These are phyloP conservation scores for Dothideomycetes sp. DNA, from an alignment of 2,329 filamentous ascomycete species.

Conservation along the genomic window DNA sequence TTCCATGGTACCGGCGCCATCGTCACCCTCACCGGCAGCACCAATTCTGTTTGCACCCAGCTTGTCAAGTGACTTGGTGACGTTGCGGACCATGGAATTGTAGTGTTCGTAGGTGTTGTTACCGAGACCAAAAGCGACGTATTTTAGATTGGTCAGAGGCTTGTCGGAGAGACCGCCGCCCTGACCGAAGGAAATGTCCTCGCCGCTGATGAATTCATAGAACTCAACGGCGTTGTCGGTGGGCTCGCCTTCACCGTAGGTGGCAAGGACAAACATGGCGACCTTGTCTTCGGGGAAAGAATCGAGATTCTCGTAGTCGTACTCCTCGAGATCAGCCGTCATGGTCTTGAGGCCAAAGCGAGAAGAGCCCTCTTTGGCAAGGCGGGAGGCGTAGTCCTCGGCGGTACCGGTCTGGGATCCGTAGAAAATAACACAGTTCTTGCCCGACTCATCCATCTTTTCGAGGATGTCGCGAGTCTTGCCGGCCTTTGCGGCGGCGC, in stretches of 20 bases:
- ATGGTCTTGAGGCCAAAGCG: slow-evolving; percentile 95
- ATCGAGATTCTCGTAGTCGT: slow-evolving; percentile 92
- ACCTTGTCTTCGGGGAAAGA: slow-evolving; percentile 81
- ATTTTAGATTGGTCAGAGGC: slow-evolving; percentile 75
- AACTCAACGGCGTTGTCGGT: slow-evolving; percentile 99
- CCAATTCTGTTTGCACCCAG: slow-evolving; percentile 80
- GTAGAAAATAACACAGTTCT: slow-evolving; percentile 98
- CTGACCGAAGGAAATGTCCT: slow-evolving; percentile 73
- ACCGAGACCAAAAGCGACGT: slow-evolving; percentile 55
- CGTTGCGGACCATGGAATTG: slow-evolving; percentile 94
- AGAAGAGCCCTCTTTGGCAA: slow-evolving; percentile 95
- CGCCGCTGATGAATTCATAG: slow-evolving; percentile 85
- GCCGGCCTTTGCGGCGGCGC: slow-evolving; percentile 59
- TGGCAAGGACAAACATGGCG: slow-evolving; percentile 89
- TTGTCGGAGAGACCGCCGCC: slow-evolving; percentile 53
- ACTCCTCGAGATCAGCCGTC: slow-evolving; percentile 96
- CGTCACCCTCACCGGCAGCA: slow-evolving; percentile 85
- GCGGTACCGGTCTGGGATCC: slow-evolving; percentile 97
- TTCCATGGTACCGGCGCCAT: slow-evolving; percentile 98
- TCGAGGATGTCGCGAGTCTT: slow-evolving; percentile 88
- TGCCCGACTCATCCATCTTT: slow-evolving; percentile 89
- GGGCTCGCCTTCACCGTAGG: slow-evolving; percentile 95
- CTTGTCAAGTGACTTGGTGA: slow-evolving; percentile 71
- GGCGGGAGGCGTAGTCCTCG: slow-evolving; percentile 91
- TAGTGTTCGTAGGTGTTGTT: slow-evolving; percentile 61